Evolutionary conservation across 2,329 filamentous ascomycete genomes (phyloP).

Genomic region (Lecanoromycetidae sp.): DNA sequence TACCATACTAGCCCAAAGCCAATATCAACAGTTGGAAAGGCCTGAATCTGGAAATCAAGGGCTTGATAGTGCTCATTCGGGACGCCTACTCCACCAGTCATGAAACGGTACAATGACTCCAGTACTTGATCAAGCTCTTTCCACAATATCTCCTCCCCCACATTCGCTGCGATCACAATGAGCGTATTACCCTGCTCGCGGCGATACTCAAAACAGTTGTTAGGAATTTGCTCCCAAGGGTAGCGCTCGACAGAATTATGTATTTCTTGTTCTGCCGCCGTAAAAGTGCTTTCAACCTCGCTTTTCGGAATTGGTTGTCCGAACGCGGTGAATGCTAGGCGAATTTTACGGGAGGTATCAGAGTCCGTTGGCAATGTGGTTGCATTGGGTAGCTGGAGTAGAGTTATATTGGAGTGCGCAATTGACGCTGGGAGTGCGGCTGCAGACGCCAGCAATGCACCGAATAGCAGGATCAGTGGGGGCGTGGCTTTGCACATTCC

Average conservation of each 20-base stretch:
- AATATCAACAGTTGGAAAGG: too few species aligned
- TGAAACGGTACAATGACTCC: not conserved
- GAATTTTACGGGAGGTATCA: not conserved
- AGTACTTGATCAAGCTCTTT: not conserved
- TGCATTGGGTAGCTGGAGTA: not conserved
- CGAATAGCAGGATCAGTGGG: not conserved
- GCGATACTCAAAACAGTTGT: conserved; percentile 3
- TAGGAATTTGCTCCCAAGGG: not conserved
- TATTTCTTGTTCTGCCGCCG: not conserved
- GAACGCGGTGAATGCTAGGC: not conserved
- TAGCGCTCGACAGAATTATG: not conserved
- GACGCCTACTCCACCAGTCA: not conserved
- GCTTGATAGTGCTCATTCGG: not conserved
- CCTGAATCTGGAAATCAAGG: conserved; percentile 2
- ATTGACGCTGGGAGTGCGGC: not conserved
- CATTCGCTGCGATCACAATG: not conserved
- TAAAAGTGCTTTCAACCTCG: not conserved
- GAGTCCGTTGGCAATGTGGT: not conserved
- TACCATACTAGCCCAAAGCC: not conserved
- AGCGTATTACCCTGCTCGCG: not conserved
- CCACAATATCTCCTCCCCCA: not conserved
- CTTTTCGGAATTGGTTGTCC: not conserved
- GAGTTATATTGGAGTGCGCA: not conserved
- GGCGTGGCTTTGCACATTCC: not conserved
- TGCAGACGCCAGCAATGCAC: not conserved